phyloP scores from a whole-genome alignment of 441 rosid genomes.

The Croton laevigatus region DNA sequence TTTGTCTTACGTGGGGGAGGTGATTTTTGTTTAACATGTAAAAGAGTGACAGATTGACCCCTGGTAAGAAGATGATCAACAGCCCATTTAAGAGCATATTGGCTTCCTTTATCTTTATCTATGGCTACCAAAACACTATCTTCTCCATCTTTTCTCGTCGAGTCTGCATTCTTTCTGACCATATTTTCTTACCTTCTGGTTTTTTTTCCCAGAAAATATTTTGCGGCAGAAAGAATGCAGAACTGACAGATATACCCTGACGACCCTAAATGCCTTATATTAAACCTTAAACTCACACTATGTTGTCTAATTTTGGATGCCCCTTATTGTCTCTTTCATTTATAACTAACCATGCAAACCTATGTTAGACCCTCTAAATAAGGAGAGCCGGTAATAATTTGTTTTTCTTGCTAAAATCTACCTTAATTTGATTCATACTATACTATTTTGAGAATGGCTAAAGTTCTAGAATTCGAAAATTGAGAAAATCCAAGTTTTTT shows the following conservation, averaged over 20 bases:
- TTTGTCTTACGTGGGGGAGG: conserved; percentile 30
- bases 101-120: conserved; percentile 84
- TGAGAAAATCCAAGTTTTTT: no score
- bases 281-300: no score
- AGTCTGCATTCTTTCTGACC: conserved; percentile 29
- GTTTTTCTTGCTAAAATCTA: background rate
- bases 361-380: background rate
- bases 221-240: conserved; percentile 8
- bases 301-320: background rate
- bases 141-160: conserved; percentile 20
- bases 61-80: conserved; percentile 54
- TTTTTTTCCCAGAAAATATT: background rate
- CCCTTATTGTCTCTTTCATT: conserved; percentile 8
- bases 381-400: background rate
- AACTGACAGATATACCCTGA: background rate
- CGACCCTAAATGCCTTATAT: background rate
- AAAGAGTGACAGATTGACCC: conserved; percentile 60
- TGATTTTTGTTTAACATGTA: conserved; percentile 52
- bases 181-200: conserved; percentile 9
- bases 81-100: conserved; percentile 77
- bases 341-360: background rate
- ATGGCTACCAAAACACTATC: conserved; percentile 58
- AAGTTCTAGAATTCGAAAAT: no score
- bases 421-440: no score
- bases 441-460: no score